Percentiles rank a stretch among this genome's conserved stretches.
Conservation (phyloP, 768 basidiomycete genomes). For the Lactarius hengduanensis region DNA sequence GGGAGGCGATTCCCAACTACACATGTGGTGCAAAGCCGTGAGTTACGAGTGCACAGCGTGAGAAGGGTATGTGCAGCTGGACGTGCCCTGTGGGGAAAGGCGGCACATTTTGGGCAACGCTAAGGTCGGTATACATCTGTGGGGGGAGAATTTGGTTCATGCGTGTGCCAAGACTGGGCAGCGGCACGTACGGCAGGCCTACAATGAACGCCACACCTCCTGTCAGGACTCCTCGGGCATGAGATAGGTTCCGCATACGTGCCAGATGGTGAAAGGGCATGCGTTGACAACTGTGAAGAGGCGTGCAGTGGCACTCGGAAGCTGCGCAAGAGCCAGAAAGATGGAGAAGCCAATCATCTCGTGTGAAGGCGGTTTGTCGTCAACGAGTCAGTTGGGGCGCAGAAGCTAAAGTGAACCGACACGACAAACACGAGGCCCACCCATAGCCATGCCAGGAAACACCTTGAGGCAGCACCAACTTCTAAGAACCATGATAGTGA, state of each 20-base stretch:
- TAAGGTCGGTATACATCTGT: slow-evolving; percentile 26
- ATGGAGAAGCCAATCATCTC: not conserved
- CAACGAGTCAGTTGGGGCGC: not conserved
- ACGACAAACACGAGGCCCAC: not conserved
- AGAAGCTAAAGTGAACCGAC: not conserved
- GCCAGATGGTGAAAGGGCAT: slow-evolving; percentile 27
- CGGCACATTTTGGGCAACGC: slow-evolving; percentile 7
- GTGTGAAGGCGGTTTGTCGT: no score
- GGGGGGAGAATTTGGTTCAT: no score
- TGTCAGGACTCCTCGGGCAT: slow-evolving; percentile 1
- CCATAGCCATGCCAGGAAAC: not conserved
- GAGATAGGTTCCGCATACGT: not conserved
- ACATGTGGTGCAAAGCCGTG: not conserved
- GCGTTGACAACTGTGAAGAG: slow-evolving; percentile 24
- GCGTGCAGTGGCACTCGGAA: slow-evolving; percentile 10
- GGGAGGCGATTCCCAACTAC: slow-evolving; percentile 29
- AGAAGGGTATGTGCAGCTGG: not conserved
- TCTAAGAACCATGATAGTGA: not conserved
- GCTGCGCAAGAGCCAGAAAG: slow-evolving; percentile 4
- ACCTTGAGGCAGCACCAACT: not conserved
- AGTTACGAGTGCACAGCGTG: not conserved
- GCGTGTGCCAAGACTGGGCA: no score
- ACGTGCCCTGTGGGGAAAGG: slow-evolving; percentile 23
- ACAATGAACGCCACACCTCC: not conserved
- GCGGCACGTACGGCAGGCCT: slow-evolving; percentile 25